phyloP scores from a whole-genome alignment of 1,284 basidiomycete genomes.

The Malassezia japonica region DNA sequence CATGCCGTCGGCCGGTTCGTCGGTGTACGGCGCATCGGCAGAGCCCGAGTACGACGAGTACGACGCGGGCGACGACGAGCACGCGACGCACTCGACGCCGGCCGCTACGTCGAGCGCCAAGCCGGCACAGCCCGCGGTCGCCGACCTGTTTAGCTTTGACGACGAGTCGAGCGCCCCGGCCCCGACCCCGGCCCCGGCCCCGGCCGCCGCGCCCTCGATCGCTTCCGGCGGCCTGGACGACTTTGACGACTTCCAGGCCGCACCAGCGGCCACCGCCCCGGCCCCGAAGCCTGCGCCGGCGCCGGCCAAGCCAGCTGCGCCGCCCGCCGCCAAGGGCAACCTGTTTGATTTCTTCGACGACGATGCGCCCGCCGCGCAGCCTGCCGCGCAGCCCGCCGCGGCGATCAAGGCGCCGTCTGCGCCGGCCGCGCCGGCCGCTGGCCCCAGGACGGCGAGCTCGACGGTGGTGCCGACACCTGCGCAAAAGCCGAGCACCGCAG shows the following conservation, averaged over 20 bases:
- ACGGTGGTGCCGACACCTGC: background rate
- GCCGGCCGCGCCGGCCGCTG: background rate
- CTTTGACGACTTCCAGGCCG: conserved; percentile 33
- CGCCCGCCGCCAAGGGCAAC: conserved; percentile 51
- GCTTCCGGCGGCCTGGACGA: conserved; percentile 27
- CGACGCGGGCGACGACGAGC: conserved; percentile 89
- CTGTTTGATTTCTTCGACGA: conserved; percentile 54
- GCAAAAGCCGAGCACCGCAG: conserved; percentile 3
- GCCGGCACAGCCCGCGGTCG: conserved; percentile 46
- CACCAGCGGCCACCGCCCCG: background rate
- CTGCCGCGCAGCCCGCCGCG: background rate
- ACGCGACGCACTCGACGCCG: conserved; percentile 34
- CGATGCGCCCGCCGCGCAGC: conserved; percentile 6
- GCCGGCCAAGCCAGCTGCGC: conserved; percentile 55
- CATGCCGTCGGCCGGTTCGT: conserved; percentile 52
- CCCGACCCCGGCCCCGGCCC: conserved; percentile 49
- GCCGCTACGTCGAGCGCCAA: conserved; percentile 14
- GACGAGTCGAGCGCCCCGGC: conserved; percentile 49
- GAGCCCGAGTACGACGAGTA: conserved; percentile 69
- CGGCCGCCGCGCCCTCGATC: conserved; percentile 19
- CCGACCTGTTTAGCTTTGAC: conserved; percentile 70
- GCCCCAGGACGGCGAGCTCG: background rate
- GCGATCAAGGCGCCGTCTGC: background rate
- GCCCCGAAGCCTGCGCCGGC: conserved; percentile 5
- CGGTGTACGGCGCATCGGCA: conserved; percentile 53